A percentile compares a stretch with the other conserved stretches of the same genome.
phyloP scores from a whole-genome alignment of 306 rosid species.

The Vicia sativa region DNA sequence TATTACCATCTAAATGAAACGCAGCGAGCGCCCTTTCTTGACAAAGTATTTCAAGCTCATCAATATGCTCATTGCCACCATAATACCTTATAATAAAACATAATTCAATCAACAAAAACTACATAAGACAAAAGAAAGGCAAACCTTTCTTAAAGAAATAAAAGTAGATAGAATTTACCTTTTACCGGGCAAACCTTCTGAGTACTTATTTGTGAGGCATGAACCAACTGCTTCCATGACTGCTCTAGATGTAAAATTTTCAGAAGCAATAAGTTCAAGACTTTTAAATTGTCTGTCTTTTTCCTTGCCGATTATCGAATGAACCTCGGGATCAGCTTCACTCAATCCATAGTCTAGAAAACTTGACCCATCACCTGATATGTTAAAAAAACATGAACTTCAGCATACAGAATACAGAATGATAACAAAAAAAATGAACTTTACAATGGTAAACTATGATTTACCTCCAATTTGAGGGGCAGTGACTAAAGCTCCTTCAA shows the following conservation, averaged over 20 bases:
- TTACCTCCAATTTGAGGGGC: conserved; percentile 69
- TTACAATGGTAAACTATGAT: neutral
- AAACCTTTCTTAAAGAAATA: conserved; percentile 2
- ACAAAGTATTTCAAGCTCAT: conserved; percentile 86
- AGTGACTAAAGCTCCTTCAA: conserved; percentile 57
- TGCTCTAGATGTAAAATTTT: conserved; percentile 89
- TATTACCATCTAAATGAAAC: conserved; percentile 66
- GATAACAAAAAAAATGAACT: neutral
- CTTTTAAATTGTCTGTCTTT: conserved; percentile 83
- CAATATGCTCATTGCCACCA: conserved; percentile 95
- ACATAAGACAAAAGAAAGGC: neutral
- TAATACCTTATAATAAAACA: conserved; percentile 64
- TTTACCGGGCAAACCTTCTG: conserved; percentile 96
- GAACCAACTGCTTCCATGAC: conserved; percentile 99
- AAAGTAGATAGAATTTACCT: conserved; percentile 51
- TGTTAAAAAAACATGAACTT: conserved; percentile 15
- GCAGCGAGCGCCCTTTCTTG: conserved; percentile 90
- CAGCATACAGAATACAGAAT: neutral
- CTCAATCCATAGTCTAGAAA: conserved; percentile 68
- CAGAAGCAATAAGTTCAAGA: conserved; percentile 98
- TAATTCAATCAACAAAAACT: conserved; percentile 26
- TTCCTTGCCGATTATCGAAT: conserved; percentile 65
- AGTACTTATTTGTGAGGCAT: conserved; percentile 92
- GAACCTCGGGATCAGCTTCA: conserved; percentile 89
- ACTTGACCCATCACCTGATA: conserved; percentile 55